A percentile compares a stretch with the other conserved stretches of the same genome.
phyloP scores from a whole-genome alignment of 1,284 basidiomycete species.

The Ganoderma meredithae region DNA sequence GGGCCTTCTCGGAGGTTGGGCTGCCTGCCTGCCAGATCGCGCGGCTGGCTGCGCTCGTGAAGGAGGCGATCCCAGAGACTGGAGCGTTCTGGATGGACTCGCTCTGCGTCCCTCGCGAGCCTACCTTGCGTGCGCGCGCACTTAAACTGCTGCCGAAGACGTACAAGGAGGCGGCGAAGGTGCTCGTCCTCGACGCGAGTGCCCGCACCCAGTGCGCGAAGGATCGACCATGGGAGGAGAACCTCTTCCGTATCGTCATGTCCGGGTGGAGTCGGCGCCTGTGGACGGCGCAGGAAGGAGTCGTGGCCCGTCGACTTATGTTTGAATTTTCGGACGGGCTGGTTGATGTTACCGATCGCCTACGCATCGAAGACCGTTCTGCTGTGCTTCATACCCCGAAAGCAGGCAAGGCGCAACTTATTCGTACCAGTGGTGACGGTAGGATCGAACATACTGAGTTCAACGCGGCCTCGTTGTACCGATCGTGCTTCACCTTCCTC shows the following conservation, averaged over 20 bases:
- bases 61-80: slow-evolving; percentile 6
- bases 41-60: slow-evolving; percentile 17
- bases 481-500: slow-evolving; percentile 4
- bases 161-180: slow-evolving; percentile 21
- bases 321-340: slow-evolving; percentile 20
- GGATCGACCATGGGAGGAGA: slow-evolving; percentile 10
- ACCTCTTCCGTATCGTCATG: slow-evolving; percentile 24
- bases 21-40: slow-evolving; percentile 28
- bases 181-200: slow-evolving; percentile 25
- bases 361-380: not conserved
- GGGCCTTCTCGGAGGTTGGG: slow-evolving; percentile 27
- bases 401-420: not conserved
- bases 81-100: slow-evolving; percentile 31
- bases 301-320: slow-evolving; percentile 17
- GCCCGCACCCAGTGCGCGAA: slow-evolving; percentile 15
- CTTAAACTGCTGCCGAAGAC: slow-evolving; percentile 28
- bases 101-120: slow-evolving; percentile 25
- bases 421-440: not conserved
- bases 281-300: slow-evolving; percentile 27
- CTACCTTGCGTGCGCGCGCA: slow-evolving; percentile 16
- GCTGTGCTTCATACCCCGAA: slow-evolving; percentile 2
- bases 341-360: slow-evolving; percentile 1
- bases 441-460: not conserved
- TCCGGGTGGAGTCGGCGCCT: slow-evolving; percentile 25
- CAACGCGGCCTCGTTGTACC: slow-evolving; percentile 4